These are phyloP conservation scores for Fusarium illudens DNA, from an alignment of 2,329 filamentous ascomycete species.

Conservation along the genomic window DNA sequence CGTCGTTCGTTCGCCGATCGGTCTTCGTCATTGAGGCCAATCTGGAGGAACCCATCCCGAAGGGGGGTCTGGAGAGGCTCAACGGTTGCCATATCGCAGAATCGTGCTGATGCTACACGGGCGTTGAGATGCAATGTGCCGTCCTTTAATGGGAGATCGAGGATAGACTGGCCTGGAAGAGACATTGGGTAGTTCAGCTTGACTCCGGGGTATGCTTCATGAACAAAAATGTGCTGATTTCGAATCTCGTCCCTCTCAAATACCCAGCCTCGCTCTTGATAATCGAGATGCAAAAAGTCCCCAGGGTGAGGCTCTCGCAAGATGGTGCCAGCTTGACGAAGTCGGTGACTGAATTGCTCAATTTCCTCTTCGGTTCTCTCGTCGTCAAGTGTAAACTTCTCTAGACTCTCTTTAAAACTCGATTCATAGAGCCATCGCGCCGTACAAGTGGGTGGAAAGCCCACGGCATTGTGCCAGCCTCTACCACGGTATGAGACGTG, in stretches of 20 bases:
- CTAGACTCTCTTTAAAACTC: background rate
- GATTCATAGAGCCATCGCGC: background rate
- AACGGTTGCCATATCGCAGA: background rate
- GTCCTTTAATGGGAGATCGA: background rate
- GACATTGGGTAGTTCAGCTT: conserved; percentile 6
- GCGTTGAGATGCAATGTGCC: background rate
- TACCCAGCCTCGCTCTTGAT: conserved; percentile 5
- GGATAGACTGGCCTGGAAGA: background rate
- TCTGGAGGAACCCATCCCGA: conserved; percentile 5
- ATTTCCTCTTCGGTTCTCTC: conserved; percentile 13
- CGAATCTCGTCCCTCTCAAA: background rate
- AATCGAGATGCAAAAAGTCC: conserved; percentile 1
- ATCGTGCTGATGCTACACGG: background rate
- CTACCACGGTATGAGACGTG: conserved; percentile 10
- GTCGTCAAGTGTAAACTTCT: background rate
- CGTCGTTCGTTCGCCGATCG: conserved; percentile 4
- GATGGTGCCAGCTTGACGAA: background rate
- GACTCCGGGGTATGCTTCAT: conserved; percentile 6
- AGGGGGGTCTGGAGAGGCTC: background rate
- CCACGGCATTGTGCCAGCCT: conserved; percentile 15
- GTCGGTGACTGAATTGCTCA: background rate
- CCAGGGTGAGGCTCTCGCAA: background rate
- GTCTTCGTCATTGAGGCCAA: conserved; percentile 17
- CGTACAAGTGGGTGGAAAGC: background rate
- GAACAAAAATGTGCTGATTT: conserved; percentile 11